phyloP scores from a whole-genome alignment of 1,284 basidiomycete species.

The Boletus sp. region DNA sequence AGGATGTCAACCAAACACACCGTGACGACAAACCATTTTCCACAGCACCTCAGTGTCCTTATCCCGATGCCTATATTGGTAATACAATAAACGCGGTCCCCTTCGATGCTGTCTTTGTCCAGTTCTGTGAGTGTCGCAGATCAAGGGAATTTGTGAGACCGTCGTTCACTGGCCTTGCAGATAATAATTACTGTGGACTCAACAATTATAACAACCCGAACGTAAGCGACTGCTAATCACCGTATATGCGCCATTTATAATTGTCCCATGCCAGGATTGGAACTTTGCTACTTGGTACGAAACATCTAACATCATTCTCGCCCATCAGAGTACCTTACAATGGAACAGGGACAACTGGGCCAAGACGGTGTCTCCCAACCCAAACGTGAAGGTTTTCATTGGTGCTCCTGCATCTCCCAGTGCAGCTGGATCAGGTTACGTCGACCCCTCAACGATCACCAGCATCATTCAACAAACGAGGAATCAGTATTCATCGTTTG shows the following conservation, averaged over 20 bases:
- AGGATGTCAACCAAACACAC: background rate
- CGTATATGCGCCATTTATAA: background rate
- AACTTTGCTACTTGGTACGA: conserved; percentile 51
- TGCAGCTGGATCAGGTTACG: conserved; percentile 52
- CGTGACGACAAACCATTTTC: background rate
- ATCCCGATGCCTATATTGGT: conserved; percentile 57
- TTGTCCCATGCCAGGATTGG: conserved; percentile 39
- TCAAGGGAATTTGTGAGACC: background rate
- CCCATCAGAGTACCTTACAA: conserved; percentile 1
- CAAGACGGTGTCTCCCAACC: conserved; percentile 53
- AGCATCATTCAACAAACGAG: conserved; percentile 45
- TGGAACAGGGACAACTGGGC: conserved; percentile 59
- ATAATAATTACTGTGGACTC: conserved; percentile 62
- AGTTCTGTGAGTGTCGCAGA: conserved; percentile 41
- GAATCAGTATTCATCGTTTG: conserved; percentile 56
- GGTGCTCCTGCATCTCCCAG: conserved; percentile 54
- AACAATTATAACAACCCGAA: conserved; percentile 41
- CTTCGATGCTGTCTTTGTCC: conserved; percentile 64
- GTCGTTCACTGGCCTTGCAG: conserved; percentile 10
- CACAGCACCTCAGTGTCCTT: conserved; percentile 61
- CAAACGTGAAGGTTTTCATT: conserved; percentile 53
- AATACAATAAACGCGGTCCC: conserved; percentile 49
- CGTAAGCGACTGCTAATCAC: conserved; percentile 28
- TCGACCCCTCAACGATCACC: conserved; percentile 43
- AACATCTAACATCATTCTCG: background rate